phyloP scores from a whole-genome alignment of 176 grass and related monocot species.

The Canna indica region DNA sequence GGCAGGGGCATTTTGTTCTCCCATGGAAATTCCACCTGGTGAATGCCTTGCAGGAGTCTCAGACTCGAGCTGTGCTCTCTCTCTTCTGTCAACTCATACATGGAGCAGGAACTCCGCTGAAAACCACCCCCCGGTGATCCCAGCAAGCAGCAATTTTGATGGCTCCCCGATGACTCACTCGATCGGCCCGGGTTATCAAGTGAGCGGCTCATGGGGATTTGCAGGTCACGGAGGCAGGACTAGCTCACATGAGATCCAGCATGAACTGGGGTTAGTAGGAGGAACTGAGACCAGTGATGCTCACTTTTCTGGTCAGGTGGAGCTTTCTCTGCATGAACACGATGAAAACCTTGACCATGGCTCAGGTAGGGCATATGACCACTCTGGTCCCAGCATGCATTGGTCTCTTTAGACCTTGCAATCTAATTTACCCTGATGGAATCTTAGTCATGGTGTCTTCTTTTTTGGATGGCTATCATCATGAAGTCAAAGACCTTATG shows the following conservation, averaged over 20 bases:
- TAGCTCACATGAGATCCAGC: background rate
- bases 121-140: background rate
- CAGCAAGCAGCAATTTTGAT: slow-evolving; percentile 12
- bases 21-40: slow-evolving; percentile 6
- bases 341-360: background rate
- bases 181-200: background rate
- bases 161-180: background rate
- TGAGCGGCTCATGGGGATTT: background rate
- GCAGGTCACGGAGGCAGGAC: slow-evolving; percentile 2
- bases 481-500: too few species aligned
- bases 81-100: slow-evolving; percentile 22
- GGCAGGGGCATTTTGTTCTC: background rate
- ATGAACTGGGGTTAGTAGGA: slow-evolving; percentile 3
- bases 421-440: background rate
- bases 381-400: slow-evolving; percentile 4
- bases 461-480: too few species aligned
- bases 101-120: slow-evolving; percentile 1
- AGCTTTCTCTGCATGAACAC: background rate
- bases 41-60: slow-evolving; percentile 14
- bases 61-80: slow-evolving; percentile 24
- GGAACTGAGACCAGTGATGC: background rate
- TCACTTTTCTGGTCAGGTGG: background rate
- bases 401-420: slow-evolving; percentile 3
- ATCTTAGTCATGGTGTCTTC: background rate
- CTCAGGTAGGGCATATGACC: background rate